Evolutionary conservation across 2,329 filamentous ascomycete genomes (phyloP), one percentile per base, ranked within the genome.

Genomic region (Colletotrichum costaricense): DNA sequence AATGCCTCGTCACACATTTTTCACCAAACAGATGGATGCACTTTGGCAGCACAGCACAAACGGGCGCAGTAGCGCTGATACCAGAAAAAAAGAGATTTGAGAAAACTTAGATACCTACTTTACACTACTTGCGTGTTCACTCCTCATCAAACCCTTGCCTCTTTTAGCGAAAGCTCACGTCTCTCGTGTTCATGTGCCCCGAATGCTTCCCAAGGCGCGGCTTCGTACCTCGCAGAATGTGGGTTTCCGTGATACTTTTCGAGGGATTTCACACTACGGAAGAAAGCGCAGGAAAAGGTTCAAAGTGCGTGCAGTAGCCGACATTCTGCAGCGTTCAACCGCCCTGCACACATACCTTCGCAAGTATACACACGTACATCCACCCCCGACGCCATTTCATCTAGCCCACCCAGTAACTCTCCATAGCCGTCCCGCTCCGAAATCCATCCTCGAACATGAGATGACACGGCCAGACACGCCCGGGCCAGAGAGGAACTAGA

Each of bases 301-400:
- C 42, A 49, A 49, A 49, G 35, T 28, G 35, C 12, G 22, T 42
- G 38, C 35, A 30, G 60, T 19, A 54, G 60, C 60, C 28, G n/a
- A 42, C 46, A 63, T 63, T 63, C 46, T 63, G 60, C 60, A 63
- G 46, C 26, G 6, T 63, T 6, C 26, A 52, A 52, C 24, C 42
- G n/a, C 28, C 60, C 30, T n/a, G 8, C 26, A 22, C 16, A 52
- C 24, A 33, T 26, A 12, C 38, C 58, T 16, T 6, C 3, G 3
- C 19, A 16, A n/a, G n/a, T 33, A 19, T 9, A 24, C 58, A 7
- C 35, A 24, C 35, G 7, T n/a, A 24, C 14, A 28, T 46, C 4
- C 22, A 22, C 22, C 7, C 16, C 16, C 12, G 42, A 49, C 42
- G 19, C 42, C 42, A 19, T 49, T n/a, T 9, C 19, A 49, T 49